Conservation (phyloP, 2,329 filamentous ascomycete species). For the Aspergillus sp. region DNA sequence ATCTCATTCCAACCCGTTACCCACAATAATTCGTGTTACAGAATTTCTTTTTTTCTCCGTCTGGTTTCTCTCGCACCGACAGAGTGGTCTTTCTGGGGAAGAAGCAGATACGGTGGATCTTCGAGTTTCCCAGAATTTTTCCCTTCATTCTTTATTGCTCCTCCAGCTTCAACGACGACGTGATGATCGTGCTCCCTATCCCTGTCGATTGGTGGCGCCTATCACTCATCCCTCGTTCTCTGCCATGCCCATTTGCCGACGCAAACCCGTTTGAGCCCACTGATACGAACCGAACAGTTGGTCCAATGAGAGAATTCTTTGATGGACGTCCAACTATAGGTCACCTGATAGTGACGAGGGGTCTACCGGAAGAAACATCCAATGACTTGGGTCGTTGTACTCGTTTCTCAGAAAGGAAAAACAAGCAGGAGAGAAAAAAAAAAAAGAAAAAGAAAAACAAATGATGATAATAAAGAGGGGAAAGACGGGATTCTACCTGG, state of each 20-base stretch:
- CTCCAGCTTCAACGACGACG: not conserved
- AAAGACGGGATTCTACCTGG: no score
- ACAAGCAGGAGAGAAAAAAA: not conserved
- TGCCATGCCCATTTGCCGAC: not conserved
- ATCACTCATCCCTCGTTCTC: not conserved
- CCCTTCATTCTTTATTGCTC: constrained; percentile 9
- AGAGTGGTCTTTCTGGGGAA: constrained; percentile 25
- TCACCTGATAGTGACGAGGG: constrained; percentile 10
- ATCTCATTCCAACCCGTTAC: not conserved
- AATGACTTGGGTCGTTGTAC: not conserved
- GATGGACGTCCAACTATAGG: not conserved
- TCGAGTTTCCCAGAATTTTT: constrained; percentile 23
- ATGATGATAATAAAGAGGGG: no score
- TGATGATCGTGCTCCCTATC: constrained; percentile 6
- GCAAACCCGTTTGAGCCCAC: not conserved
- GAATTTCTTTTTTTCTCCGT: constrained; percentile 1
- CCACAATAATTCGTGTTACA: constrained; percentile 12
- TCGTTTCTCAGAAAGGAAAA: not conserved
- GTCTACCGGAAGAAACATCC: not conserved
- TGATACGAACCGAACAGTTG: not conserved
- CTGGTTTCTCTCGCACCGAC: constrained; percentile 17
- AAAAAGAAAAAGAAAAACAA: not conserved
- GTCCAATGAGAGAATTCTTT: constrained; percentile 4
- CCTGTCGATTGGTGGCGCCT: constrained; percentile 9
- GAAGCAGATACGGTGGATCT: constrained; percentile 23